phyloP scores from a whole-genome alignment of 257 asterid genomes.

The Osmanthus fragrans region DNA sequence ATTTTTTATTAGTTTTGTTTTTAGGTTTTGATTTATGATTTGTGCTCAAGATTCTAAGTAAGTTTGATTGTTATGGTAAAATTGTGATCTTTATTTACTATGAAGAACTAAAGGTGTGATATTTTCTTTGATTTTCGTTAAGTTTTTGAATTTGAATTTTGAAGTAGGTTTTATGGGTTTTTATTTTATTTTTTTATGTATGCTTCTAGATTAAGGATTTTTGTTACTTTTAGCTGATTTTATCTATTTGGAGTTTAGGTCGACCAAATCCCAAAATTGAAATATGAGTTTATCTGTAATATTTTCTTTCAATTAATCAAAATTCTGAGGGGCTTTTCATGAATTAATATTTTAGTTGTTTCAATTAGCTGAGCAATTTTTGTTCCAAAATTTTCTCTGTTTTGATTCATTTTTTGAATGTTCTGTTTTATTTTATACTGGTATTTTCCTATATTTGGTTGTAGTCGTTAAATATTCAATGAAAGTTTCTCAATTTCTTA shows the following conservation, averaged over 20 bases:
- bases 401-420: background rate
- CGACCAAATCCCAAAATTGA: slow-evolving; percentile 31
- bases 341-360: slow-evolving; percentile 17
- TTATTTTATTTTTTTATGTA: background rate
- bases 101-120: background rate
- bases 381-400: background rate
- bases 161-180: slow-evolving; percentile 11
- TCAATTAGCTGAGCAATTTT: background rate
- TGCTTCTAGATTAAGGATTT: slow-evolving; percentile 18
- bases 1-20: background rate
- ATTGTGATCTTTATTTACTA: background rate
- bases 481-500: background rate
- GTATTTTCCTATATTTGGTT: background rate
- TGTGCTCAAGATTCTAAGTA: background rate
- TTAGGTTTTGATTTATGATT: background rate
- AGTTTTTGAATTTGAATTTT: background rate
- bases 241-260: slow-evolving; percentile 23
- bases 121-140: background rate
- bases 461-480: no score
- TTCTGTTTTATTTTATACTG: slow-evolving; percentile 1
- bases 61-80: background rate
- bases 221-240: slow-evolving; percentile 8
- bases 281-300: slow-evolving; percentile 7
- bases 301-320: slow-evolving; percentile 8
- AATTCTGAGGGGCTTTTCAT: background rate